phyloP scores from a whole-genome alignment of 257 asterid genomes.

The Marsdenia floribunda region DNA sequence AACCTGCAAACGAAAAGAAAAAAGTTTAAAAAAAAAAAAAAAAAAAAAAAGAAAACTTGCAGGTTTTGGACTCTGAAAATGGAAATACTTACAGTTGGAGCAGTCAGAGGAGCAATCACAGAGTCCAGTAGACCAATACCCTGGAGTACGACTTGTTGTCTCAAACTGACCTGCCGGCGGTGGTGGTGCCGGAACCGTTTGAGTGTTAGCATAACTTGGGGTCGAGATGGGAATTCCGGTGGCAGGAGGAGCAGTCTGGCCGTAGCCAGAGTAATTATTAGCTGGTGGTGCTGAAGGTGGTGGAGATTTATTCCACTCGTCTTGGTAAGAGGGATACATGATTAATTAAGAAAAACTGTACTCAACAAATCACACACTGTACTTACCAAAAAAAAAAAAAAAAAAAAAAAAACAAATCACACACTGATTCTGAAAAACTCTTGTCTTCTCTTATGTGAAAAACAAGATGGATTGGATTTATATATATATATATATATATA shows the following conservation, averaged over 20 bases:
- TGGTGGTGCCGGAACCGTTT: background rate
- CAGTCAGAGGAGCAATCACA: slow-evolving; percentile 13
- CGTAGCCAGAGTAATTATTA: background rate
- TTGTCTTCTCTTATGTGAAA: background rate
- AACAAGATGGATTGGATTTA: background rate
- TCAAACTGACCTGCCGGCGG: background rate
- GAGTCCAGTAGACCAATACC: slow-evolving; percentile 13
- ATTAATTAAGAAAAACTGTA: background rate
- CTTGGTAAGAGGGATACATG: slow-evolving; percentile 14
- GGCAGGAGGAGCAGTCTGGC: slow-evolving; percentile 3
- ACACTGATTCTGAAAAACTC: background rate
- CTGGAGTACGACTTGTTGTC: background rate
- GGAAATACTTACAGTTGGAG: slow-evolving; percentile 8
- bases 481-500: background rate
- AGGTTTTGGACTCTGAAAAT: background rate
- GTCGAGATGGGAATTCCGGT: slow-evolving; percentile 16
- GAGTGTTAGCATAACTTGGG: background rate
- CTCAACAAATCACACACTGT: background rate
- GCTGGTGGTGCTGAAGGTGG: slow-evolving; percentile 21
- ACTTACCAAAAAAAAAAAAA: no score
- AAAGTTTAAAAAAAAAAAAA: background rate
- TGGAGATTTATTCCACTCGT: slow-evolving; percentile 9
- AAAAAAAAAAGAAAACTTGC: background rate
- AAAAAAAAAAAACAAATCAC: background rate
- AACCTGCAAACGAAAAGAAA: slow-evolving; percentile 1